Base-by-base conservation (phyloP, 768 basidiomycete species). In the Hygrocybe coccinea region DNA sequence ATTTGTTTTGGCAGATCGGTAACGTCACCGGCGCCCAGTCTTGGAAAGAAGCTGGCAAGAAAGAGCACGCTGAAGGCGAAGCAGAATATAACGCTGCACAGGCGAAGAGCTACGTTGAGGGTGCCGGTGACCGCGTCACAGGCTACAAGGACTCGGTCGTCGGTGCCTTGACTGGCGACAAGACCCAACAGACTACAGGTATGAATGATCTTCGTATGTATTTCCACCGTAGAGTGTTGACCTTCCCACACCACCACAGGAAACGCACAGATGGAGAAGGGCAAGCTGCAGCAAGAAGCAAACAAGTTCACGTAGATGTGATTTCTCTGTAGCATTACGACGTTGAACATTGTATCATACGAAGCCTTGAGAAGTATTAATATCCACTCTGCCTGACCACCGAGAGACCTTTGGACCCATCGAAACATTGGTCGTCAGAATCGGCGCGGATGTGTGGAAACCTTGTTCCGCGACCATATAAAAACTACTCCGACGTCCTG, bases 61-160 rank as follows among this genome's bases (percentile, higher is more conserved):
- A 78, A 55, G 77, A 79, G 65, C 79, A 78, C 59, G 71, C 69
- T 6, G 54, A 60, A 9, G 79, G 79, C 35, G 76, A 79, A 63
- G 65, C 71, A 17, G 74, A 75, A 63, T 69, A 66, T 64, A 72
- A 71, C 15, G 73, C 73, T 49, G 77, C 78, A 1, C 73, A 79
- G 59, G 72, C 73, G 14, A 69, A 82, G 63, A 76, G 74, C 15
- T 83, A 74, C 56, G 73, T 63, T 2, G 74, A 83, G 51, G 82
- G 82, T 34, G 65, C 67, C 1, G 2, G 63, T 12, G 81, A 83
- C 55, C 73, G 71, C 52, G 43, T 74, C 8, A 63, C 60, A 3
- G 81, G 82, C 24, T 80, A 79, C 66, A 75, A 76, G 55, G 81
- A 83, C 50, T 65, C 77, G 37, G 67, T 83, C 24, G 67, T 78